Evolutionary conservation across 2,329 filamentous ascomycete genomes (phyloP), one percentile per base, ranked within the genome.

Genomic region (Boeremia exigua): DNA sequence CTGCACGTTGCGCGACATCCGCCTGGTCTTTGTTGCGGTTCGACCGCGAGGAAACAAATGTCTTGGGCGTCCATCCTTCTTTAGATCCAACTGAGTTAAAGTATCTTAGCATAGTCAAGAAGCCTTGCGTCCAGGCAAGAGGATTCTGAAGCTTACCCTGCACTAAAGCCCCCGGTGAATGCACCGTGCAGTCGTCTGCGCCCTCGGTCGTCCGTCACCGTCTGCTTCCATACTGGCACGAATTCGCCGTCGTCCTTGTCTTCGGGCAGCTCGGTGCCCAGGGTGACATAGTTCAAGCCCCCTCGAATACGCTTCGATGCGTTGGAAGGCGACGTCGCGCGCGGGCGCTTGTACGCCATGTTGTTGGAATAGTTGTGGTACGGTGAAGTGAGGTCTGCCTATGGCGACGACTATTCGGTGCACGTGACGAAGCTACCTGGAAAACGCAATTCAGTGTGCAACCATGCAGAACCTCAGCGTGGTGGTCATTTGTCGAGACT

Each of bases 1-100:
- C 92, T 0, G 87, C 85, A 43, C 88, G 86, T 70, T 90, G 87
- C 87, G 86, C 70, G 90, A 77, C 17, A 65, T 63, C 2, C 77
- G 65, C 59, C 84, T 80, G 81, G 79, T 90, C 85, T 70, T 90
- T 91, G 61, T 84, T 86, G 52, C 92, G 89, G 68, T 91, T 91
- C 34, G 85, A 80, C 23, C 95, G 89, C 47, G 93, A 97, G 6
- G 94, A 98, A 9, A 96, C 88, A 75, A 98, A 99, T 0, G 91
- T 89, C 19, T 91, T 88, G 2, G 95, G 95, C 0, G 91, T 88
- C 94, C 94, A 99, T 79, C 95, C 95, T 81, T 99, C 94, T 77
- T 98, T 98, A 53, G 94, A 97, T 48, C 95, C 95, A 65, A 98
- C 95, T 5, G 93, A 96, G 75, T 99, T 99, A 79, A 95, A 98